Evolutionary conservation across 352 stramenopile genomes (phyloP), one percentile per base, ranked within the genome.

Genomic region (Pythium scleroteichum): DNA sequence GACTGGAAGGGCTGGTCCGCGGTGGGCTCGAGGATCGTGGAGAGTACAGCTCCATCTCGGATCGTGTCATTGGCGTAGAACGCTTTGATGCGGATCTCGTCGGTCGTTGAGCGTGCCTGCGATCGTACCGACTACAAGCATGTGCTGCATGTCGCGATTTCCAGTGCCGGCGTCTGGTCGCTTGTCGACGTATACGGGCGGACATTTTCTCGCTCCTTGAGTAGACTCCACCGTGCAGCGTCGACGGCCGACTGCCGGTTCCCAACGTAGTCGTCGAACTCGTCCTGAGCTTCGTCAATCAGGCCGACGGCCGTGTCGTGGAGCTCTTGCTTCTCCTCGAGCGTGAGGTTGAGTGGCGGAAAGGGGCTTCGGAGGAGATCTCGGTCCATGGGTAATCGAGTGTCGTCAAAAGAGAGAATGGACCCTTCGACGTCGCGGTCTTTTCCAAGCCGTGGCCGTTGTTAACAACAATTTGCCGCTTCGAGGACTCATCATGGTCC

Each of bases 11-110:
- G 79, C 39, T 85, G 59, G 4, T 51, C 27, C 2, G 50, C 52
- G 0, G 67, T 80, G 13, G 79, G 79, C 14, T 55, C 57, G 4
- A 59, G 47, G 26, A 89, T 74, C 3, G 73, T 76, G 27, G 66
- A 65, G 2, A 89, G 61, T 13, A 89, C 72, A 5, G 75, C 77
- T 10, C 69, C 64, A 53, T 82, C 63, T n/a, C 67, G 64, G 10
- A 79, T 41, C 54, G 79, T 68, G 46, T 85, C 73, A 19, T 68
- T 41, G 12, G 75, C 64, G 52, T 86, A 86, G 9, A 69, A 62
- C 13, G 69, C 80, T 32, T 82, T 82, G 16, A 87, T 33, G 10
- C 75, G 75, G 69, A 87, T 85, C 2, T 42, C 51, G 5, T 83
- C 74, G 12, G 66, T 90, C 80, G 20, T 88, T 59, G 0, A 90